These are phyloP conservation scores for Lathyrus tuberosus DNA, from an alignment of 306 rosid genomes.

Conservation along the genomic window DNA sequence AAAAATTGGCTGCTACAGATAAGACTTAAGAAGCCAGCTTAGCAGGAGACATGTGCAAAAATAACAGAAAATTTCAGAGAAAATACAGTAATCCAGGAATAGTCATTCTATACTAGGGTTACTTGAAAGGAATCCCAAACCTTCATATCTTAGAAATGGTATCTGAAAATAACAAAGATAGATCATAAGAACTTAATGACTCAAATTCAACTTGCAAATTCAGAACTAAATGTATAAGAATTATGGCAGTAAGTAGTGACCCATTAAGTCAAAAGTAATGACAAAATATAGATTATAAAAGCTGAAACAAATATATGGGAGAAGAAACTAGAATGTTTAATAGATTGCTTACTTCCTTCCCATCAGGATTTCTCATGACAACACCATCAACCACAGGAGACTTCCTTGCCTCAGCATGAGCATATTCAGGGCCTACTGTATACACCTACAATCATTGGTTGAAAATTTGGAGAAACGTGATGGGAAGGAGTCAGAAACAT, in stretches of 20 bases:
- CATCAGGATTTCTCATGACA: constrained; percentile 98
- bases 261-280: constrained; percentile 17
- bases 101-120: neutral
- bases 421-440: constrained; percentile 97
- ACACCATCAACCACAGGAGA: constrained; percentile 99
- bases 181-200: neutral
- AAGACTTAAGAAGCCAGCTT: neutral
- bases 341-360: constrained; percentile 79
- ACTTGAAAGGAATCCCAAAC: constrained; percentile 9
- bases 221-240: neutral
- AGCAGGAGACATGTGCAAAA: constrained; percentile 4
- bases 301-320: constrained; percentile 27
- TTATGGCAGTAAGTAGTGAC: neutral
- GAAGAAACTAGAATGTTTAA: constrained; percentile 24
- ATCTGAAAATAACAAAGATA: neutral
- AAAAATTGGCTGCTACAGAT: neutral
- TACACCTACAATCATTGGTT: constrained; percentile 67
- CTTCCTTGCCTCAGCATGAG: constrained; percentile 99
- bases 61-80: neutral
- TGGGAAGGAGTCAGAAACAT: neutral
- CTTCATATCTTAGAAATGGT: neutral
- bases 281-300: constrained; percentile 30
- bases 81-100: constrained; percentile 1
- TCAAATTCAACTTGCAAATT: constrained; percentile 7
- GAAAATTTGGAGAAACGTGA: constrained; percentile 30